Base-by-base conservation (phyloP, 805 yeast genomes). In the Saccharomycopsis vini region DNA sequence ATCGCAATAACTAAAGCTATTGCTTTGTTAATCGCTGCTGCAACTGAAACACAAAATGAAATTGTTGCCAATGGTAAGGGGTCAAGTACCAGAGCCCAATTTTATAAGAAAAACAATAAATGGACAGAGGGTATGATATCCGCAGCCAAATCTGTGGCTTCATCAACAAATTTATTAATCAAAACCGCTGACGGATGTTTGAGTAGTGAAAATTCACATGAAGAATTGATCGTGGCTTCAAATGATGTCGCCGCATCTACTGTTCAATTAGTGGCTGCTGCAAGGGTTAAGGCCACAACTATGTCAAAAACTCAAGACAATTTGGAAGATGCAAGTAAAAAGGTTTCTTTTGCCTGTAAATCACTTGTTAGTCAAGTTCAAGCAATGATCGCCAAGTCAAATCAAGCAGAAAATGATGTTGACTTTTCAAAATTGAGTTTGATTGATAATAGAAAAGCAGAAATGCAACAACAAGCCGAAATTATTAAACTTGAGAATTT, bases 41-140 rank as follows among this genome's bases (percentile, higher is more conserved):
- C 95, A 2, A 78, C 86, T 21, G 87, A 77, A 29, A 77, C 90
- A 18, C 95, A 87, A 61, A 63, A 73, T 45, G 95, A 87, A 61
- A 86, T 87, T 56, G 90, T 81, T 4, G 72, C 76, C 44, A 74
- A 73, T 47, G 86, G 85, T 35, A 69, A 72, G 46, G 90, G 90
- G 3, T 60, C 77, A 0, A 76, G 72, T 38, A 68, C 85, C 1
- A 69, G 77, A 46, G 75, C 87, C 12, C 83, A 82, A 36, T 87
- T 81, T 60, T 88, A 88, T 63, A 83, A 81, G 59, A 86, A 85
- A 62, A 83, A 87, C 60, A 87, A 79, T 61, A 72, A 90, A 54
- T 87, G 96, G 96, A 85, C 95, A 0, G 95, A 88, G 62, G 96
- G 96, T 19, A 75, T 87, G 45, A 79, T 87, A 24, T 82, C 94